Base-by-base conservation (phyloP, 805 yeast species). In the Barnettozyma pratensis region DNA sequence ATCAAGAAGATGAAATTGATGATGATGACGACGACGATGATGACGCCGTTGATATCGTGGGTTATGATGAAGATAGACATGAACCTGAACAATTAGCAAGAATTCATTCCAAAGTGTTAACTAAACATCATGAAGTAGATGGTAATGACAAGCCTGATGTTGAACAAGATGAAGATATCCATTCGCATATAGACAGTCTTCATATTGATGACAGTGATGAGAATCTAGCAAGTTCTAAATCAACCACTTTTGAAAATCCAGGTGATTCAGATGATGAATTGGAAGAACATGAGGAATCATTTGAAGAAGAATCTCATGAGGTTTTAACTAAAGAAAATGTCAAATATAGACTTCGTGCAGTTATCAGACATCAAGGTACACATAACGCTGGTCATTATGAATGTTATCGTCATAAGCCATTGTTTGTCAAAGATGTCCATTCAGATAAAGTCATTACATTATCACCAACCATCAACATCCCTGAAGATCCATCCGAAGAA, bases 311-410 rank as follows among this genome's bases (percentile, higher is more conserved):
- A 3, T 7, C 44, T 10, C 47, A 55, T 8, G 66, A 57, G 6
- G 57, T 55, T 12, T 44, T 60, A 31, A 54, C 58, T 38, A 54
- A 61, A 59, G 69, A 53, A 49, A 66, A 53, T 57, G 66, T 67
- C 51, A 74, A 69, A 38, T 90, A 87, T 63, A 70, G 71, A 51
- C 71, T 94, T 36, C 77, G 75, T 52, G 85, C 97, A 0, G 70
- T 88, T 52, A 81, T 94, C 19, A 77, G 90, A 54, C 98, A 94
- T 63, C 80, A 83, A 41, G 99, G 99, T 0, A 81, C 92, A 1
- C 97, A 91, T 65, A 76, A 82, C 25, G 78, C 81, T 40, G 98
- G 98, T 1, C 98, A 91, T 61, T 91, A 90, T 62, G 96, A 91
- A 59, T 87, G 96, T 58, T 88, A 80, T 62, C 82, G 86, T 53